Percentiles rank a stretch among this genome's conserved stretches.
phyloP scores from a whole-genome alignment of 768 basidiomycete species.

The Polyporus arcularius region DNA sequence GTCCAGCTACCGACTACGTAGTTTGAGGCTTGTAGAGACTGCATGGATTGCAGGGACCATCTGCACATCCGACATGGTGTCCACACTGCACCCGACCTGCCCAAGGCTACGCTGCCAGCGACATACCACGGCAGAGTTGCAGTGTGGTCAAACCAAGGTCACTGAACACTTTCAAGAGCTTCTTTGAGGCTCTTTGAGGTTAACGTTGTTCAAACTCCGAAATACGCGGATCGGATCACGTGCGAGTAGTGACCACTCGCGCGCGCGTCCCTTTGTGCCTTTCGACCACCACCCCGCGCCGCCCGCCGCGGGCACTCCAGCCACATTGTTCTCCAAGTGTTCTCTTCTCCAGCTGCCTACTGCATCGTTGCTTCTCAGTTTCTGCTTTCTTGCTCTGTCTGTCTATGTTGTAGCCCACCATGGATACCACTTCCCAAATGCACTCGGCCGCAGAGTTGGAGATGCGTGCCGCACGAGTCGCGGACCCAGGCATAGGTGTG shows the following conservation, averaged over 20 bases:
- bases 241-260: background rate
- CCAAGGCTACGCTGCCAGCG: too few species aligned
- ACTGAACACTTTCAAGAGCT: too few species aligned
- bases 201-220: too few species aligned
- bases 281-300: conserved; percentile 16
- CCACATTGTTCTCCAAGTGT: conserved; percentile 5
- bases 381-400: background rate
- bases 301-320: conserved; percentile 8
- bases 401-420: conserved; percentile 22
- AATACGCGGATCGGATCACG: background rate
- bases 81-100: too few species aligned
- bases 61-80: too few species aligned
- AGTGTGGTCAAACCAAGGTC: too few species aligned
- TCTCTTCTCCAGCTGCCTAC: background rate
- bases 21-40: too few species aligned
- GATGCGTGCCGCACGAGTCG: conserved; percentile 68
- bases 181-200: too few species aligned
- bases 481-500: conserved; percentile 73
- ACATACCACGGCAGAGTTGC: too few species aligned
- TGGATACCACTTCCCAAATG: conserved; percentile 47
- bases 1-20: too few species aligned
- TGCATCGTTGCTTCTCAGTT: background rate
- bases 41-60: too few species aligned
- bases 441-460: conserved; percentile 63
- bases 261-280: conserved; percentile 16